Conservation (phyloP, 352 stramenopile species). For the Phytophthora citrophthora region DNA sequence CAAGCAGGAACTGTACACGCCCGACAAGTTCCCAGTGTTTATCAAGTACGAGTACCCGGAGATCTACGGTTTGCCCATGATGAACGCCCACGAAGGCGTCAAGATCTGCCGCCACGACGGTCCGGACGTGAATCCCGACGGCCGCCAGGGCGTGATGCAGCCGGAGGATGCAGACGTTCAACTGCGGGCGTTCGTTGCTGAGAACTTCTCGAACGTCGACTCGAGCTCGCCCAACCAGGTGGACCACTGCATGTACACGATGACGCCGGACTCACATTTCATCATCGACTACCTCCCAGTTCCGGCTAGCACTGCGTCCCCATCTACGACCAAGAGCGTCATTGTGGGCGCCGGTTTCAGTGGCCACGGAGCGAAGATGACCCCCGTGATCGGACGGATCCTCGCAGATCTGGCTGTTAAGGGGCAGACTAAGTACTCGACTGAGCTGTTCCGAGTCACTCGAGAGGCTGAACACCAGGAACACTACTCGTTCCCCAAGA, state of each 20-base stretch:
- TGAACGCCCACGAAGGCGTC: conserved; percentile 51
- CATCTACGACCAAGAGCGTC: conserved; percentile 41
- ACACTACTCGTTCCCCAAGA: conserved; percentile 13
- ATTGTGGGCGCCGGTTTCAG: conserved; percentile 80
- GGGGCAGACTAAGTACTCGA: conserved; percentile 45
- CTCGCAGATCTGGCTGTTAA: conserved; percentile 70
- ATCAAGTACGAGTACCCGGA: conserved; percentile 64
- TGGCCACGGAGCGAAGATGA: conserved; percentile 89
- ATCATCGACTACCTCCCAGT: conserved; percentile 63
- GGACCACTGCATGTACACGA: conserved; percentile 86
- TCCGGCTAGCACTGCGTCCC: not conserved
- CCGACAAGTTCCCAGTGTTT: conserved; percentile 65
- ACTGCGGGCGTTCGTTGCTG: conserved; percentile 45
- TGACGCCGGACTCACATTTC: conserved; percentile 80
- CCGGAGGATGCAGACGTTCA: conserved; percentile 24
- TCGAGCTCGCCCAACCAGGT: conserved; percentile 43
- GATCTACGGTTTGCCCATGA: conserved; percentile 63
- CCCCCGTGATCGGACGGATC: conserved; percentile 82
- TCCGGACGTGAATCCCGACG: conserved; percentile 50
- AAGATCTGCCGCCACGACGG: conserved; percentile 81
- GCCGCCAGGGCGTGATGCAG: conserved; percentile 44
- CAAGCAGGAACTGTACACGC: conserved; percentile 47
- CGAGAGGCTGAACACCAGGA: conserved; percentile 4
- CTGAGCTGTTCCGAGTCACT: conserved; percentile 49
- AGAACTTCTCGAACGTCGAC: conserved; percentile 62